A percentile compares a stretch with the other conserved stretches of the same genome.
Evolutionary conservation across 2,329 filamentous ascomycete species (phyloP).

Genomic region (Monilinia laxa): DNA sequence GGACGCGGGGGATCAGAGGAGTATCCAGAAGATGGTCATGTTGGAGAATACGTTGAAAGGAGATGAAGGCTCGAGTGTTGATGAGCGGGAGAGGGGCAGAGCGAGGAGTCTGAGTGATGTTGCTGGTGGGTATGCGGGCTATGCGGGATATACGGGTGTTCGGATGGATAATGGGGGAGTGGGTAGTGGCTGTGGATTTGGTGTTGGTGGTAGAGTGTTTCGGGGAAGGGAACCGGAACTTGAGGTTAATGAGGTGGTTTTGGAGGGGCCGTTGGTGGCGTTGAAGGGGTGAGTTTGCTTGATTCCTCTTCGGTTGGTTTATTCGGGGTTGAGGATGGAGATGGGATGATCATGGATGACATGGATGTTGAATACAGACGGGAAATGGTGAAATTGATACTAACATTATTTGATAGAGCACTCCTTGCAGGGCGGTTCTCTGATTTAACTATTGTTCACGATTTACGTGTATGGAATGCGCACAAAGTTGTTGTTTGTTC

Average conservation of each 20-base stretch:
- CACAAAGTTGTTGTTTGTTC: constrained; percentile 35
- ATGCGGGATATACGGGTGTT: neutral
- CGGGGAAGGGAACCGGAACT: neutral
- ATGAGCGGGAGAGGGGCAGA: neutral
- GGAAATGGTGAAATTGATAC: neutral
- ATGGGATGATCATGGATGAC: no score
- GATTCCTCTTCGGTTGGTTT: neutral
- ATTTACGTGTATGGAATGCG: constrained; percentile 30
- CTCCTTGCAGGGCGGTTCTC: constrained; percentile 33
- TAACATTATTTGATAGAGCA: constrained; percentile 24
- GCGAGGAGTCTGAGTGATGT: neutral
- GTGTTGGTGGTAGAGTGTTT: neutral
- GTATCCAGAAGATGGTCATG: neutral
- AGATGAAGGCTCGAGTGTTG: neutral
- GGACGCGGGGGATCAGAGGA: neutral
- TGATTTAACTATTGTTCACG: constrained; percentile 32
- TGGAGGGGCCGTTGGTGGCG: constrained; percentile 9
- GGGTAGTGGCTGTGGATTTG: neutral
- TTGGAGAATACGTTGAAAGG: neutral
- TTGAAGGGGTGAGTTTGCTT: constrained; percentile 12
- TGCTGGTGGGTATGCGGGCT: neutral
- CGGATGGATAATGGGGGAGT: neutral
- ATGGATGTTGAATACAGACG: neutral
- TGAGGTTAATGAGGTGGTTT: constrained; percentile 11
- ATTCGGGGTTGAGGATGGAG: neutral